A percentile compares a stretch with the other conserved stretches of the same genome.
These are phyloP conservation scores for Porogramme epimiltina DNA, from an alignment of 1,284 basidiomycete genomes.

Conservation along the genomic window DNA sequence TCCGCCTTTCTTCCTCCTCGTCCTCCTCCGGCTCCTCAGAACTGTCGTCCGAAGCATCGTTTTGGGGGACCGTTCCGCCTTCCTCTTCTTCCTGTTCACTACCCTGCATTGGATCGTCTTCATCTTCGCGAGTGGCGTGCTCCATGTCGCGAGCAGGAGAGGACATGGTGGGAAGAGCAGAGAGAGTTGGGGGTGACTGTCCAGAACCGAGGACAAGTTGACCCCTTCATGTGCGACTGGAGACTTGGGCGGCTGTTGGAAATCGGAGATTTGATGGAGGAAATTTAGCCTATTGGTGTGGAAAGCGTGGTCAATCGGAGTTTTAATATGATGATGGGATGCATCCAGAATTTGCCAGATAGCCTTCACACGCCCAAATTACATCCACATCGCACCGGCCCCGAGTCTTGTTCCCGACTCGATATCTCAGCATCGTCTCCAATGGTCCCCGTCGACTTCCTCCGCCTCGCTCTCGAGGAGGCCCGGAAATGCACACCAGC, in stretches of 20 bases:
- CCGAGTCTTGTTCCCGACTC: background rate
- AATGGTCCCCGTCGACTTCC: constrained; percentile 36
- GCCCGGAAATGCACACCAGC: constrained; percentile 74
- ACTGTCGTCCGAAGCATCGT: constrained; percentile 69
- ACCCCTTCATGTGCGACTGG: constrained; percentile 6
- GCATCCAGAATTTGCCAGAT: too few relatives aligned
- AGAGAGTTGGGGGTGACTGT: constrained; percentile 13
- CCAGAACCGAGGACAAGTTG: constrained; percentile 14
- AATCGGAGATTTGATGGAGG: constrained; percentile 16
- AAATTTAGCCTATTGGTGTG: too few relatives aligned
- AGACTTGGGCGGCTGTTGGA: background rate
- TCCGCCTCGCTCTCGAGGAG: constrained; percentile 71
- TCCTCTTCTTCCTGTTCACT: constrained; percentile 51
- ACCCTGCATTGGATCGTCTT: constrained; percentile 61
- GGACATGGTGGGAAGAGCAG: constrained; percentile 50
- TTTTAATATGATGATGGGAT: too few relatives aligned
- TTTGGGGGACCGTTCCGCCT: constrained; percentile 46
- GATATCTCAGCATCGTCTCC: background rate
- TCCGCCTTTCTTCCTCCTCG: constrained; percentile 73
- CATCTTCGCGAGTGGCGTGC: constrained; percentile 32
- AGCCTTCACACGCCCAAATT: background rate
- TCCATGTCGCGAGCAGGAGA: constrained; percentile 42
- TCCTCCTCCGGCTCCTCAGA: constrained; percentile 86
- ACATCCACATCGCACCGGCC: background rate
- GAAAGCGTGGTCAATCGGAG: too few relatives aligned